Base-by-base conservation (phyloP, 2,329 filamentous ascomycete genomes). In the Endocalyx cinctus region DNA sequence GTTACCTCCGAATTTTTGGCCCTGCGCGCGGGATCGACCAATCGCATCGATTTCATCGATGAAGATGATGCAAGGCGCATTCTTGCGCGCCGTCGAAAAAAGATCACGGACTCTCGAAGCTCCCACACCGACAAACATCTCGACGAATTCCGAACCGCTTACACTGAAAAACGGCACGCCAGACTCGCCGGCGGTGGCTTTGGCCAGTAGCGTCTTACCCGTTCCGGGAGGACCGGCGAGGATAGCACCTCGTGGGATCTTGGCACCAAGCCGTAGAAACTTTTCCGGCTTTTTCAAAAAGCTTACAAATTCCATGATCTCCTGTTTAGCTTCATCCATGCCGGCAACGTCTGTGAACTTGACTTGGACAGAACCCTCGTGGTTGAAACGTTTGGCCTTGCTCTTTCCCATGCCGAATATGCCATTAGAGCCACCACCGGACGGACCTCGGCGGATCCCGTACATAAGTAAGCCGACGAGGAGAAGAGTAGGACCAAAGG, bases 31-130 rank as follows among this genome's bases (percentile, higher is more conserved):
- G 35, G 90, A 85, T 58, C 89, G 87, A 50, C 92, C 92, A 52
- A 98, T 96, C 37, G 92, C 92, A 59, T 98, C 92, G 51, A 98
- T 98, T 64, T 98, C 92, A 57, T 98, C 92, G 47, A 98, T 97
- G 70, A 98, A 98, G 62, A 98, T 94, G 63, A 98, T 98, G 66
- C 92, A 98, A 4, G 92, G 92, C 1, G 92, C 86, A 63, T 87
- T 94, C 71, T 97, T 97, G 38, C 92, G 80, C 13, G 92, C 92
- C 50, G 87, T 95, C 37, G 87, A 82, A 54, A 98, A 98, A 33
- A 98, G 69, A 61, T 98, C 92, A 51, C 92, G 81, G 31, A 98
- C 92, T 63, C 92, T 79, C 18, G 90, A 97, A 14, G 92, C 87
- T 62, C 92, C 92, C 39, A 98, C 92, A 77, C 92, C 92, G 32